A percentile compares a stretch with the other conserved stretches of the same genome.
Conservation (phyloP, 305 asterid genomes). For the Fraxinus angustifolia region DNA sequence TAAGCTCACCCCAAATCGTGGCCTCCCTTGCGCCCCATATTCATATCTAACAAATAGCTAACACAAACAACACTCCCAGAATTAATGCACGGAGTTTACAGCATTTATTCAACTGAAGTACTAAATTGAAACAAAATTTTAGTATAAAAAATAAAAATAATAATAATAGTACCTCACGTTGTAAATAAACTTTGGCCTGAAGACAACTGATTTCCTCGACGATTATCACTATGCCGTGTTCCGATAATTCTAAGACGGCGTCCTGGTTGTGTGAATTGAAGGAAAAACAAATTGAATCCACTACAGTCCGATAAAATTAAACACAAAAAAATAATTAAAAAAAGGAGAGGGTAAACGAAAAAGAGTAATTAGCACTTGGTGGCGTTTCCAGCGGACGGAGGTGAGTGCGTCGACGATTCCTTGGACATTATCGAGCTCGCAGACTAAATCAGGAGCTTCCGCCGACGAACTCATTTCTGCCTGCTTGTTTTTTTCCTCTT, state of each 20-base stretch:
- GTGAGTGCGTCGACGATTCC: conserved; percentile 90
- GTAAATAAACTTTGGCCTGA: conserved; percentile 90
- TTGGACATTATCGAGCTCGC: conserved; percentile 81
- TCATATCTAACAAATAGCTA: conserved; percentile 76
- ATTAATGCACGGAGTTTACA: not conserved
- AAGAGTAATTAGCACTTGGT: conserved; percentile 45
- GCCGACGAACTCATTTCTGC: conserved; percentile 57
- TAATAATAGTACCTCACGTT: conserved; percentile 59
- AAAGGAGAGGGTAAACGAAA: not conserved
- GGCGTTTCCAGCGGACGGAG: conserved; percentile 90
- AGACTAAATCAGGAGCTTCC: conserved; percentile 55
- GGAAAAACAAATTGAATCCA: not conserved
- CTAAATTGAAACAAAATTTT: not conserved
- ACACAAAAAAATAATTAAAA: not conserved
- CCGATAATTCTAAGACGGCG: conserved; percentile 76
- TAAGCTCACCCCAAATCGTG: conserved; percentile 83
- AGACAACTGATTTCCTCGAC: conserved; percentile 91
- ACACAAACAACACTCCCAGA: not conserved
- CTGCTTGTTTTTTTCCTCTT: not conserved
- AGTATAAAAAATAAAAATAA: not conserved
- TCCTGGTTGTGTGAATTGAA: conserved; percentile 43
- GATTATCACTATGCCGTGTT: conserved; percentile 84
- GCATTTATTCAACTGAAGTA: not conserved
- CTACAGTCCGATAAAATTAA: not conserved
- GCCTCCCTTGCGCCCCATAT: conserved; percentile 75